These are phyloP conservation scores for Gossypium anomalum DNA, from an alignment of 345 rosid genomes.

Conservation along the genomic window DNA sequence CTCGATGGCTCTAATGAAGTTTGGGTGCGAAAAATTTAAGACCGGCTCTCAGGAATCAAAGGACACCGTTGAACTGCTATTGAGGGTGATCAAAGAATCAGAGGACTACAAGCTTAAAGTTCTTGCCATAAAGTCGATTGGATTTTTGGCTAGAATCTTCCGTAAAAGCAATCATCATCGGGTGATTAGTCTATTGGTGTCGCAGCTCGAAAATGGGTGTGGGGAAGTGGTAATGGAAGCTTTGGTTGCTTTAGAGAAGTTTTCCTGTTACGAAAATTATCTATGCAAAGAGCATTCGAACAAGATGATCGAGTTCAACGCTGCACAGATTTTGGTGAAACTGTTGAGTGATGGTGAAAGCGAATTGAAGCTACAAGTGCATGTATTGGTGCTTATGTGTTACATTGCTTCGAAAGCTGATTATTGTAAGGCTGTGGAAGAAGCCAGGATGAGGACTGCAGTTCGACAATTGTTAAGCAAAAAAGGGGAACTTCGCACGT, in stretches of 20 bases:
- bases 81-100: constrained; percentile 45
- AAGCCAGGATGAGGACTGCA: constrained; percentile 57
- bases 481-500: constrained; percentile 15
- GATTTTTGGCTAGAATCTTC: constrained; percentile 76
- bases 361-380: constrained; percentile 29
- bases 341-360: constrained; percentile 50
- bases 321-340: constrained; percentile 47
- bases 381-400: constrained; percentile 58
- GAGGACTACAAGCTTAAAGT: constrained; percentile 31
- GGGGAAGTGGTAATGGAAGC: constrained; percentile 61
- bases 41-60: constrained; percentile 70
- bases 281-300: constrained; percentile 53
- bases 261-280: constrained; percentile 50
- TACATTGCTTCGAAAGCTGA: constrained; percentile 33
- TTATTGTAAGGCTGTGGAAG: constrained; percentile 45
- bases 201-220: constrained; percentile 40
- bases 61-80: constrained; percentile 65
- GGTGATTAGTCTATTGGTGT: constrained; percentile 52
- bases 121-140: constrained; percentile 67
- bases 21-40: constrained; percentile 64
- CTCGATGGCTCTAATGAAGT: constrained; percentile 59
- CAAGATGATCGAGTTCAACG: constrained; percentile 53
- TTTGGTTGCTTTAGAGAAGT: constrained; percentile 55
- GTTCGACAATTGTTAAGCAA: constrained; percentile 41
- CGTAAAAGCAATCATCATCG: constrained; percentile 56